Evolutionary conservation across 2,329 filamentous ascomycete genomes (phyloP).

Genomic region (Niveomyces coronatus): DNA sequence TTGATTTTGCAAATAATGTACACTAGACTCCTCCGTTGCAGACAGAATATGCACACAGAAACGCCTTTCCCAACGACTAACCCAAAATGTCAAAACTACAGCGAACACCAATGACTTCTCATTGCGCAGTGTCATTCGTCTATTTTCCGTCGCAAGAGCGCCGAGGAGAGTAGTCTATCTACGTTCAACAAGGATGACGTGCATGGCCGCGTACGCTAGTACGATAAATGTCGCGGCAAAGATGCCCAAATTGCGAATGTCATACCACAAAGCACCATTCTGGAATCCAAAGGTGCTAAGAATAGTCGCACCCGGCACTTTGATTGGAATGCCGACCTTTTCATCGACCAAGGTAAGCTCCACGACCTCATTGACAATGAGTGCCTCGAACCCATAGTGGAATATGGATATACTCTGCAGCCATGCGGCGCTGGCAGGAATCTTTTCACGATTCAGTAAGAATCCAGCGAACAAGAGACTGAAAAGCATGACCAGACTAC

Average conservation of each 20-base stretch:
- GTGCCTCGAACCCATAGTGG: conserved; percentile 91
- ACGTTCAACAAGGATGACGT: conserved; percentile 84
- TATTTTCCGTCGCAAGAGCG: neutral
- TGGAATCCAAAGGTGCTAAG: conserved; percentile 92
- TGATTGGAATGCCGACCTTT: conserved; percentile 94
- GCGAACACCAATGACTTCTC: neutral
- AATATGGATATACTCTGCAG: conserved; percentile 92
- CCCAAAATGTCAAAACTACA: no score
- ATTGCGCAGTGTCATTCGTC: neutral
- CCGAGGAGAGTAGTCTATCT: conserved; percentile 30
- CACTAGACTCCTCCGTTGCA: no score
- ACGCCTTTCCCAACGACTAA: no score
- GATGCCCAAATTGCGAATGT: conserved; percentile 69
- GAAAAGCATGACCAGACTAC: conserved; percentile 95
- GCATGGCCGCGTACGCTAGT: conserved; percentile 86
- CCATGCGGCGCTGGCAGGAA: conserved; percentile 78
- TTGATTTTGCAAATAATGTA: no score
- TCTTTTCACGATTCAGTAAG: conserved; percentile 87
- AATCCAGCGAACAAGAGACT: conserved; percentile 90
- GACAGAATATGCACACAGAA: neutral
- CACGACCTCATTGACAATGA: conserved; percentile 95
- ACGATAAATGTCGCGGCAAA: conserved; percentile 79
- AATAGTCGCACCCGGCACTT: conserved; percentile 88
- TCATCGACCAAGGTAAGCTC: conserved; percentile 83
- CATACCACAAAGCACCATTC: conserved; percentile 73